Base-by-base conservation (phyloP, 2,329 filamentous ascomycete species). In the Aureobasidium zeae region DNA sequence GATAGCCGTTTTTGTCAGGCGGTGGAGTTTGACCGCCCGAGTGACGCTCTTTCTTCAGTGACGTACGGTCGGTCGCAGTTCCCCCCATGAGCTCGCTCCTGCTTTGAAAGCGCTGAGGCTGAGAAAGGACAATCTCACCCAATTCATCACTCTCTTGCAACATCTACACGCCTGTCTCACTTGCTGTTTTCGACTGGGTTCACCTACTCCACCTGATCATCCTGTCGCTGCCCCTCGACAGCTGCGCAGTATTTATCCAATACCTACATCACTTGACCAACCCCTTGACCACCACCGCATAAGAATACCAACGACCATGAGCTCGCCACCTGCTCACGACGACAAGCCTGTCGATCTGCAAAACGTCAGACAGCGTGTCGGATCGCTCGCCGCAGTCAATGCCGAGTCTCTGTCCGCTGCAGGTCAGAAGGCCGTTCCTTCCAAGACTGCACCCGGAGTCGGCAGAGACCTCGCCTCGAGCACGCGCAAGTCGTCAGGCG, bases 401-500 rank as follows among this genome's bases (percentile, higher is more conserved):
- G 39, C 39, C 29, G 22, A 34, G 7, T 43, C 39, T 29, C 37
- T 41, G 28, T 3, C 20, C 20, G 17, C 31, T 2, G n/a, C 21
- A 15, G 31, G 28, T 20, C 10, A 24, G n/a, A 31, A 31, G 28
- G 37, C n/a, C 5, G 12, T 21, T n/a, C 26, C 39, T 5, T 15
- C 22, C 21, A 28, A 26, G 39, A 5, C 39, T 34, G n/a, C 25
- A 5, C 28, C 9, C 6, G 28, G 8, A 11, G 16, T 22, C 2
- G 11, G 28, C 12, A 13, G 17, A 26, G 26, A 42, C 12, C n/a
- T 32, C 1, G 20, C 29, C 13, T 17, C 21, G 4, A 48, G 45
- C 33, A 12, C 30, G 2, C 49, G 41, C 19, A 43, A 44, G 35
- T 45, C 48, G 43, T 52, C 53, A 12, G 51, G 55, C 41, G 39